These are phyloP conservation scores for Hypomontagnella submonticulosa DNA, from an alignment of 495 filamentous ascomycete species.

Conservation along the genomic window DNA sequence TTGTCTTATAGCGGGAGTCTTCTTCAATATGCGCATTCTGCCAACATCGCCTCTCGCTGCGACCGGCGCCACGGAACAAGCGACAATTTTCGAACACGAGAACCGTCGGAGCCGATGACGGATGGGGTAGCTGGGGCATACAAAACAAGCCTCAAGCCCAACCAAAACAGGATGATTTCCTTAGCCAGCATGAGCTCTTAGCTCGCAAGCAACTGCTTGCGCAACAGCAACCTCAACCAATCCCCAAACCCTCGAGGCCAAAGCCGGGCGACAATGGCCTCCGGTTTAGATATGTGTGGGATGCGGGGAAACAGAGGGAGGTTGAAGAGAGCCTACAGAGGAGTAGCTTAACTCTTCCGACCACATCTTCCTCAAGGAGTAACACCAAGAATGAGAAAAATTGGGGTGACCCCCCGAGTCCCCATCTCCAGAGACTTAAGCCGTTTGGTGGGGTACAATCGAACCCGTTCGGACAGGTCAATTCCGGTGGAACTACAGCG, in stretches of 20 bases:
- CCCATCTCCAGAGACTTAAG: too few relatives aligned
- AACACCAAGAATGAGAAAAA: too few relatives aligned
- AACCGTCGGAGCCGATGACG: slow-evolving; percentile 12
- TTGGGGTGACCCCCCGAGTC: too few relatives aligned
- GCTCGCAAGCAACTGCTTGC: slow-evolving; percentile 34
- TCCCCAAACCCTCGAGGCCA: slow-evolving; percentile 19
- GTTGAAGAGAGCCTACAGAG: slow-evolving; percentile 27
- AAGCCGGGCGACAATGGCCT: slow-evolving; percentile 2
- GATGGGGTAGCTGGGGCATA: slow-evolving; percentile 34
- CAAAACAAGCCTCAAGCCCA: slow-evolving; percentile 7
- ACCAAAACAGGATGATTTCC: slow-evolving; percentile 20
- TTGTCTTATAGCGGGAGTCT: slow-evolving; percentile 34
- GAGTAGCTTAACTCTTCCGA: slow-evolving; percentile 8
- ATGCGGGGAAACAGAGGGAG: slow-evolving; percentile 29
- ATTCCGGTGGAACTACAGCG: too few relatives aligned
- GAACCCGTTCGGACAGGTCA: too few relatives aligned
- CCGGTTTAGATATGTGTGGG: slow-evolving; percentile 28
- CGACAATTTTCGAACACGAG: slow-evolving; percentile 35
- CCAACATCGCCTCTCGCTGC: slow-evolving; percentile 41
- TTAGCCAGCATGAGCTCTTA: slow-evolving; percentile 30
- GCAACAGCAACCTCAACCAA: slow-evolving; percentile 15
- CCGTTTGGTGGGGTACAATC: too few relatives aligned
- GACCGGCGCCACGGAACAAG: slow-evolving; percentile 15
- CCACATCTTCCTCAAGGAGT: not conserved
- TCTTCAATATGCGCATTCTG: slow-evolving; percentile 48